Evolutionary conservation across 352 stramenopile genomes (phyloP).

Genomic region (Globisporangium middletonii): DNA sequence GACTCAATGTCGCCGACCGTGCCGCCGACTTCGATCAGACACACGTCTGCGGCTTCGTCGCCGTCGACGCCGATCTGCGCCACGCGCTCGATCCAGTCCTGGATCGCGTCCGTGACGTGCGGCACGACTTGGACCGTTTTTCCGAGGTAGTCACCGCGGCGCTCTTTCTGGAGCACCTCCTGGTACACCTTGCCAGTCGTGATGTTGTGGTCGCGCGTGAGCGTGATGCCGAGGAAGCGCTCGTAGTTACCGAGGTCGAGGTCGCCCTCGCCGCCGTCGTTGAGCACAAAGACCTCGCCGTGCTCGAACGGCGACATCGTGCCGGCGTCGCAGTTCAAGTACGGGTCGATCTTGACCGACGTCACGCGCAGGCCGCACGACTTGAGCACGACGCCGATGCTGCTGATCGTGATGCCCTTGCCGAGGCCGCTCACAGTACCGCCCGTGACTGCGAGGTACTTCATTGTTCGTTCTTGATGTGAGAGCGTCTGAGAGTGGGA

Average conservation of each 20-base stretch:
- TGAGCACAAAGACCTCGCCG: slow-evolving; percentile 96
- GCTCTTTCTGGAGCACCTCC: slow-evolving; percentile 95
- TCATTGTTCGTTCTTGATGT: slow-evolving; percentile 62
- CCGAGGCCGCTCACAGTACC: slow-evolving; percentile 98
- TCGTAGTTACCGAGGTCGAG: slow-evolving; percentile 99
- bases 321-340: slow-evolving; percentile 98
- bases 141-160: slow-evolving; percentile 96
- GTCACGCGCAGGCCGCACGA: slow-evolving; percentile 93
- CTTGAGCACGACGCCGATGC: slow-evolving; percentile 97
- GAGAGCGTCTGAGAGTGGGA: background rate
- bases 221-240: slow-evolving; percentile 94
- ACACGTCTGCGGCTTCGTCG: slow-evolving; percentile 90
- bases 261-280: slow-evolving; percentile 96
- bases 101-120: slow-evolving; percentile 92
- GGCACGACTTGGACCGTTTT: slow-evolving; percentile 99
- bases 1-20: slow-evolving; percentile 99
- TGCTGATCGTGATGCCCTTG: slow-evolving; percentile 99
- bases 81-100: slow-evolving; percentile 98
- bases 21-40: slow-evolving; percentile 98
- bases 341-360: slow-evolving; percentile 99
- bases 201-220: slow-evolving; percentile 98
- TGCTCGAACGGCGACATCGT: slow-evolving; percentile 98
- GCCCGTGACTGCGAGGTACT: slow-evolving; percentile 98
- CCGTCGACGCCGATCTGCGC: slow-evolving; percentile 92
- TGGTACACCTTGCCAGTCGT: slow-evolving; percentile 98